phyloP scores from a whole-genome alignment of 2,329 filamentous ascomycete species.

The Madurella mycetomatis region DNA sequence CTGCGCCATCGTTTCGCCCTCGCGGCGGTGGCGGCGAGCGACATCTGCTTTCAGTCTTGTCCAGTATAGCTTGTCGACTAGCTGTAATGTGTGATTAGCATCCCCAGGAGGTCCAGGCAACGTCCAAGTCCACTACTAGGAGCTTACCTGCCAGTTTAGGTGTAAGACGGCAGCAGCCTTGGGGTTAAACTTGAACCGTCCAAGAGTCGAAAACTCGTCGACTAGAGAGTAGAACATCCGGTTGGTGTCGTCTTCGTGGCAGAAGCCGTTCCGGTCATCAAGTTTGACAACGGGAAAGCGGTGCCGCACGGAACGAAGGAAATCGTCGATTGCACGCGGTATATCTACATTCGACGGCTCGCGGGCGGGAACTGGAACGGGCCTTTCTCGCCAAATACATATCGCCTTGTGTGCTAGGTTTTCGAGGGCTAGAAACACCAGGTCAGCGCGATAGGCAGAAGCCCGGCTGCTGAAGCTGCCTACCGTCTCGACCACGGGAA shows the following conservation, averaged over 20 bases:
- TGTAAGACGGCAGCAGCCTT: constrained; percentile 20
- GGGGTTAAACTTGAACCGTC: constrained; percentile 16
- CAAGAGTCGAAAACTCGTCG: constrained; percentile 10
- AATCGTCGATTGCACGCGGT: constrained; percentile 13
- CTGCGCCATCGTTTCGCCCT: constrained; percentile 6
- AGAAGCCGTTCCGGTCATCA: constrained; percentile 20
- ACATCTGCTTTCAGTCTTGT: constrained; percentile 19
- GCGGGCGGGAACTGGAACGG: background rate
- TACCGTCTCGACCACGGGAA: constrained; percentile 14
- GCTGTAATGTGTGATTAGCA: background rate
- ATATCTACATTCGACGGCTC: constrained; percentile 8
- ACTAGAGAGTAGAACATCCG: constrained; percentile 7
- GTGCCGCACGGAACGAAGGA: constrained; percentile 19
- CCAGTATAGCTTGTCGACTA: constrained; percentile 22
- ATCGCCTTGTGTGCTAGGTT: constrained; percentile 17
- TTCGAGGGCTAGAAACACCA: constrained; percentile 9
- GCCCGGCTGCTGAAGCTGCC: background rate
- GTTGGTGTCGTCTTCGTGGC: constrained; percentile 11
- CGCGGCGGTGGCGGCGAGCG: constrained; percentile 9
- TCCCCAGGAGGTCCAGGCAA: background rate
- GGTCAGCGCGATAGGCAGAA: background rate
- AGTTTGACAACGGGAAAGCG: constrained; percentile 20
- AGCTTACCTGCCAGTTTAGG: constrained; percentile 16
- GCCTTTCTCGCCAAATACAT: constrained; percentile 15
- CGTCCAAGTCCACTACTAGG: background rate